These are phyloP conservation scores for Suhomyces yuchorum DNA, from an alignment of 1,139 yeast species.

Conservation along the genomic window DNA sequence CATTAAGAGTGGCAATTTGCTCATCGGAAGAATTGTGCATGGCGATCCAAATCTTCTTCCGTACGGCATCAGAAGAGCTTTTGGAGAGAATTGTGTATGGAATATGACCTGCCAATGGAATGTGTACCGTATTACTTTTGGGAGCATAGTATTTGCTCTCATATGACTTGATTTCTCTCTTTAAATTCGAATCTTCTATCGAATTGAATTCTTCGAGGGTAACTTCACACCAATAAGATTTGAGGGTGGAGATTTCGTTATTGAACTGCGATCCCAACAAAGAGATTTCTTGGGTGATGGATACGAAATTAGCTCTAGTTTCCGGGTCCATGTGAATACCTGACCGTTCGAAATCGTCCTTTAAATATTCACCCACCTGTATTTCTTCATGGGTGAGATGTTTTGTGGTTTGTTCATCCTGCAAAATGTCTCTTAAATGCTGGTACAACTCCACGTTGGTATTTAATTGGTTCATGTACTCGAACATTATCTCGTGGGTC, in stretches of 20 bases:
- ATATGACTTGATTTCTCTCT: slow-evolving; percentile 29
- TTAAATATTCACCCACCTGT: slow-evolving; percentile 76
- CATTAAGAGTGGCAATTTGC: slow-evolving; percentile 63
- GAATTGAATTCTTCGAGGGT: slow-evolving; percentile 33
- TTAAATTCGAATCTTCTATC: slow-evolving; percentile 27
- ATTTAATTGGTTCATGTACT: slow-evolving; percentile 89
- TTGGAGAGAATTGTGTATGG: slow-evolving; percentile 68
- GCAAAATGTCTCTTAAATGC: slow-evolving; percentile 58
- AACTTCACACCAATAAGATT: slow-evolving; percentile 41
- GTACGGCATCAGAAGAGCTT: slow-evolving; percentile 56
- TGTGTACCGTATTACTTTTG: slow-evolving; percentile 30
- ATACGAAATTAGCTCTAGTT: slow-evolving; percentile 70
- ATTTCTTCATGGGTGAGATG: slow-evolving; percentile 68
- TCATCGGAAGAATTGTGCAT: slow-evolving; percentile 59
- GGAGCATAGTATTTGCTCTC: slow-evolving; percentile 23
- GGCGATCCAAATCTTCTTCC: slow-evolving; percentile 75
- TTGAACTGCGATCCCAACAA: slow-evolving; percentile 78
- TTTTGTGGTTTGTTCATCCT: slow-evolving; percentile 37
- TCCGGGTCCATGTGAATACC: slow-evolving; percentile 82
- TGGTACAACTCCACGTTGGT: slow-evolving; percentile 76
- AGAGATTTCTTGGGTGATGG: slow-evolving; percentile 79
- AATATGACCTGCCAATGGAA: slow-evolving; percentile 71
- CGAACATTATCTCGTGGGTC: slow-evolving; percentile 87
- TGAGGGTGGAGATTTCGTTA: slow-evolving; percentile 54
- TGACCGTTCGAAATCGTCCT: slow-evolving; percentile 85